Percentiles rank a stretch among this genome's conserved stretches.
Evolutionary conservation across 2,329 filamentous ascomycete species (phyloP).

Genomic region (Podosphaera xanthii): DNA sequence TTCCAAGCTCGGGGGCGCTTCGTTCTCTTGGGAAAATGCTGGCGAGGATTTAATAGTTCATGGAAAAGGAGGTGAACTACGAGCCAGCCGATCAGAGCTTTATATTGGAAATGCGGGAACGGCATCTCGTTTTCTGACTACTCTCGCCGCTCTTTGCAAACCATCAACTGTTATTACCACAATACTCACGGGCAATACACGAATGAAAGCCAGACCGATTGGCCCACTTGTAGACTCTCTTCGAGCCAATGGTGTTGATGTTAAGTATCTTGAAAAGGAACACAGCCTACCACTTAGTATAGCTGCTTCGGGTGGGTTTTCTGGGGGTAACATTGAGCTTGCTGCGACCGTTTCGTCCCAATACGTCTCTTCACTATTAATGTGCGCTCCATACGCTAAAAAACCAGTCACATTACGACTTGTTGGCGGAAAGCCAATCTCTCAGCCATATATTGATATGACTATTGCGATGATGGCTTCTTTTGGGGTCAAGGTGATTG

Average conservation of each 20-base stretch:
- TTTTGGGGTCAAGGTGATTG: conserved; percentile 65
- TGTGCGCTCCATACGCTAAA: conserved; percentile 94
- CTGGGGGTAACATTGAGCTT: conserved; percentile 71
- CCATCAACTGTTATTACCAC: conserved; percentile 43
- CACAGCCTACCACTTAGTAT: conserved; percentile 70
- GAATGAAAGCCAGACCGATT: conserved; percentile 92
- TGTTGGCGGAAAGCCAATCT: conserved; percentile 92
- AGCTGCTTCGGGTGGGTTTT: conserved; percentile 59
- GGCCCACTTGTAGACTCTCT: conserved; percentile 82
- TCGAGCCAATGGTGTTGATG: conserved; percentile 60
- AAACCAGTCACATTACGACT: conserved; percentile 73
- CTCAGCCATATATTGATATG: conserved; percentile 95
- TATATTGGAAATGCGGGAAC: conserved; percentile 96
- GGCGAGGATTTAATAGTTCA: conserved; percentile 78
- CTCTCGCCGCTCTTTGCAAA: conserved; percentile 64
- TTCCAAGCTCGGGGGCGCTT: conserved; percentile 58
- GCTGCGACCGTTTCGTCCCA: conserved; percentile 96
- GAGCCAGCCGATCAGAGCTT: conserved; percentile 51
- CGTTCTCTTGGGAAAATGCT: conserved; percentile 82
- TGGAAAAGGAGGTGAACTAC: conserved; percentile 70
- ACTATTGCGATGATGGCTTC: conserved; percentile 92
- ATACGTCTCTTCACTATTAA: conserved; percentile 88
- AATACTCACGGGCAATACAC: conserved; percentile 72
- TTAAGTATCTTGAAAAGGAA: conserved; percentile 67
- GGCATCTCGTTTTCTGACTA: conserved; percentile 83